A percentile compares a stretch with the other conserved stretches of the same genome.
Conservation (phyloP, 441 rosid genomes). For the Rhodomyrtus psidioides region DNA sequence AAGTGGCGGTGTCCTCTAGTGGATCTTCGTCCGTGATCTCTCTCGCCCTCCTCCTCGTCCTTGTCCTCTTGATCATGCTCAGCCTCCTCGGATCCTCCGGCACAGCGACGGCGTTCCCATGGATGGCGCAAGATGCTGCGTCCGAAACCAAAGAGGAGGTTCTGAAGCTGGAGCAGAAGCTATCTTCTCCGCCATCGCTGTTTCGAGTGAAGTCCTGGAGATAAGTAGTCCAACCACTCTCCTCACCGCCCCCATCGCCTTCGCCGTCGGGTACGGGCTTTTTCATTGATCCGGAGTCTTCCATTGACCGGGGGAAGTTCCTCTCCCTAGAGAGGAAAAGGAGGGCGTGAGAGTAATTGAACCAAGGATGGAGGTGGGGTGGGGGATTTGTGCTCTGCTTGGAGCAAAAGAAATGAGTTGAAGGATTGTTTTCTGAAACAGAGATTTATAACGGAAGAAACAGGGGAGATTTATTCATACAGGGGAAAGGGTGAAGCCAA, state of each 20-base stretch:
- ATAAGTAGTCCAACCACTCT: conserved; percentile 88
- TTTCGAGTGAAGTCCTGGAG: conserved; percentile 51
- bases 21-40: conserved; percentile 53
- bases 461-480: background rate
- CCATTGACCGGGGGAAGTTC: background rate
- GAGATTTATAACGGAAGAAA: background rate
- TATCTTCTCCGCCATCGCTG: conserved; percentile 1
- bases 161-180: conserved; percentile 23
- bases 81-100: conserved; percentile 24
- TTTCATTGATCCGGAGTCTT: background rate
- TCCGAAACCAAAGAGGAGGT: conserved; percentile 63
- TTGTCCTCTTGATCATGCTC: conserved; percentile 34
- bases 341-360: background rate
- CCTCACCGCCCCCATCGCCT: conserved; percentile 22
- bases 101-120: background rate
- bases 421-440: background rate
- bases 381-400: too few species aligned
- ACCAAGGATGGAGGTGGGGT: background rate
- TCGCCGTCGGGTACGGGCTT: background rate
- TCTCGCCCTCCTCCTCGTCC: too few species aligned
- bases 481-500: conserved; percentile 6
- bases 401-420: too few species aligned
- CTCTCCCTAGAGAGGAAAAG: background rate
- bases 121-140: conserved; percentile 36
- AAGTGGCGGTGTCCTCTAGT: conserved; percentile 82